Evolutionary conservation across 768 basidiomycete species (phyloP).

Genomic region (Amylocystis lapponica): DNA sequence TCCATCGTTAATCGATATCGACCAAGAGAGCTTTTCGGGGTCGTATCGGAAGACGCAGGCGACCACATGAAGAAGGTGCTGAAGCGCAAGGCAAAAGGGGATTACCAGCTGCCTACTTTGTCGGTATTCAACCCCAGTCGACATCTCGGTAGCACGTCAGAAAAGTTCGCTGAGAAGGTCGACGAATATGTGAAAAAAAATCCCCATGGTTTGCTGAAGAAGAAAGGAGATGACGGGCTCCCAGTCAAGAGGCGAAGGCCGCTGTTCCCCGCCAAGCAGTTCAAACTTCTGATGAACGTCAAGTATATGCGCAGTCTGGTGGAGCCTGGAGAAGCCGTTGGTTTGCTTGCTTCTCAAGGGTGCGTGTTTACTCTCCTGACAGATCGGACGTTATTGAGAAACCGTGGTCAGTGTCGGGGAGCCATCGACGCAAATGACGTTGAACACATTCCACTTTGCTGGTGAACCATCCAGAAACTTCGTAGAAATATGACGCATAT

Average conservation of each 20-base stretch:
- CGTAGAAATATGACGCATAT: conserved; percentile 1
- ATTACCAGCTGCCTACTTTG: conserved; percentile 64
- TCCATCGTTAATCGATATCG: conserved; percentile 71
- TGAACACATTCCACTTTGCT: conserved; percentile 99
- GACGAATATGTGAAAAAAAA: conserved; percentile 76
- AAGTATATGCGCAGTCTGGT: conserved; percentile 92
- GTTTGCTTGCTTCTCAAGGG: conserved; percentile 95
- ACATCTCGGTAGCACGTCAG: conserved; percentile 87
- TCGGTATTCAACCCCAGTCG: conserved; percentile 72
- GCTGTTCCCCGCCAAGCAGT: conserved; percentile 48
- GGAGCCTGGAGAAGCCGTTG: conserved; percentile 98
- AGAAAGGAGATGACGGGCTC: conserved; percentile 33
- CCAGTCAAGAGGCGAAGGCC: conserved; percentile 40
- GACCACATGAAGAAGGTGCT: conserved; percentile 87
- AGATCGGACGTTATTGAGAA: background rate
- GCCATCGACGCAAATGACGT: conserved; percentile 98
- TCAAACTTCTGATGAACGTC: conserved; percentile 81
- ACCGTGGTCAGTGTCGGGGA: conserved; percentile 74
- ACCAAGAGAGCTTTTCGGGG: conserved; percentile 50
- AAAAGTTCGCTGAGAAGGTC: conserved; percentile 79
- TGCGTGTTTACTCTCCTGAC: conserved; percentile 30
- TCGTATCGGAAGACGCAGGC: conserved; percentile 57
- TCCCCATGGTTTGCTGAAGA: conserved; percentile 47
- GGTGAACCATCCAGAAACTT: conserved; percentile 52
- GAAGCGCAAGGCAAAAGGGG: conserved; percentile 59